phyloP scores from a whole-genome alignment of 1,139 yeast species.

The Debaryomycetaceae sp. region DNA sequence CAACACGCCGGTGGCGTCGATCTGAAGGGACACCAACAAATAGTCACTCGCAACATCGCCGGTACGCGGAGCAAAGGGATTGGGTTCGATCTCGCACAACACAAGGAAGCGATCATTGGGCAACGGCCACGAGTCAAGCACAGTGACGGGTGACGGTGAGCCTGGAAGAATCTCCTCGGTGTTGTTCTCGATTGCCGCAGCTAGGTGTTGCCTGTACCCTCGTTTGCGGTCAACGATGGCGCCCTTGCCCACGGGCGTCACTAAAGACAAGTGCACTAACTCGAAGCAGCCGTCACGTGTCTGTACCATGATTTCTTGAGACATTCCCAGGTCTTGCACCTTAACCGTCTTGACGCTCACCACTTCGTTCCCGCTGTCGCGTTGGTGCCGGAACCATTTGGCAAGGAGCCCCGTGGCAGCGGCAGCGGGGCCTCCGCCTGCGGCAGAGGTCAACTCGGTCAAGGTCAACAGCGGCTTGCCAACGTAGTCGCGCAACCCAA shows the following conservation, averaged over 20 bases:
- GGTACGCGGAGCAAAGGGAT: neutral
- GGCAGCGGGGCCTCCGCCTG: conserved; percentile 7
- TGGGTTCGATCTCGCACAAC: conserved; percentile 31
- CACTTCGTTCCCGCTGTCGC: conserved; percentile 38
- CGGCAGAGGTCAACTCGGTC: conserved; percentile 29
- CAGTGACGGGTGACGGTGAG: conserved; percentile 25
- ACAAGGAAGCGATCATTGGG: conserved; percentile 40
- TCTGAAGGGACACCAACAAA: conserved; percentile 54
- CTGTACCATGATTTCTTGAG: conserved; percentile 39
- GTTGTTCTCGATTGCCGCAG: conserved; percentile 27
- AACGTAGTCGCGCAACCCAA: conserved; percentile 62
- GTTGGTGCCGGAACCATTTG: neutral
- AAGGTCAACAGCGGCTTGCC: conserved; percentile 54
- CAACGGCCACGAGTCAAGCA: conserved; percentile 52
- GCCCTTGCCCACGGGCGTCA: conserved; percentile 24
- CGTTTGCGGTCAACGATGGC: conserved; percentile 24
- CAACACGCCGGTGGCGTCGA: conserved; percentile 49
- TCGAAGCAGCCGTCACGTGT: conserved; percentile 43
- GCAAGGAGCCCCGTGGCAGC: too few relatives aligned
- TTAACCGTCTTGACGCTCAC: conserved; percentile 58
- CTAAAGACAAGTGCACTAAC: conserved; percentile 26
- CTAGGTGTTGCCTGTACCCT: conserved; percentile 27
- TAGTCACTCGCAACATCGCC: conserved; percentile 20
- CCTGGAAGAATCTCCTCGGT: conserved; percentile 36
- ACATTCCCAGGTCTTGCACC: conserved; percentile 46